These are phyloP conservation scores for Euphorbia corollata DNA, from an alignment of 441 rosid genomes.

Conservation along the genomic window DNA sequence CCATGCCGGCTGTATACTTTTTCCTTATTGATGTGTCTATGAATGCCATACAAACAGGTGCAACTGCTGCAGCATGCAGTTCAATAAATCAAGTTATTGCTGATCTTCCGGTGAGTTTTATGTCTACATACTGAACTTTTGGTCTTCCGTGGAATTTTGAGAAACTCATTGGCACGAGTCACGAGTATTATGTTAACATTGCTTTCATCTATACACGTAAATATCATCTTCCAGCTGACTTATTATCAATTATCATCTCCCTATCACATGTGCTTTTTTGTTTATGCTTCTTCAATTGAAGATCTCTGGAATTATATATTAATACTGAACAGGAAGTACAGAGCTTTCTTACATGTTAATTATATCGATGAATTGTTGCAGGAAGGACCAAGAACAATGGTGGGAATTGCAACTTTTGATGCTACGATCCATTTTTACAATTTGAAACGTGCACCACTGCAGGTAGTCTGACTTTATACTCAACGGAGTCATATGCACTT, in stretches of 20 bases:
- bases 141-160: not conserved
- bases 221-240: not conserved
- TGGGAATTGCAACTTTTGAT: conserved; percentile 83
- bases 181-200: not conserved
- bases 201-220: not conserved
- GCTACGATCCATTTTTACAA: conserved; percentile 76
- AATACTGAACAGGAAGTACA: not conserved
- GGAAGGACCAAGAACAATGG: conserved; percentile 86
- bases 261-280: conserved; percentile 4
- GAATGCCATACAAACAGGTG: conserved; percentile 88
- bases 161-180: not conserved
- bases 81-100: conserved; percentile 79
- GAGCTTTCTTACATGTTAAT: conserved; percentile 5
- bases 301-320: not conserved
- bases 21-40: conserved; percentile 86
- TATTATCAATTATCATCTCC: not conserved
- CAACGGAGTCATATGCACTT: not conserved
- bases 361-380: conserved; percentile 24
- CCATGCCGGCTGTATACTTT: conserved; percentile 91
- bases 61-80: conserved; percentile 95
- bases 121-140: conserved; percentile 13
- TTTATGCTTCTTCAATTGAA: conserved; percentile 5
- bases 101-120: conserved; percentile 80
- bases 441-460: conserved; percentile 65
- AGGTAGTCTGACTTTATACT: conserved; percentile 22